Evolutionary conservation across 257 asterid species (phyloP), one percentile per base, ranked within the genome.

Genomic region (Fraxinus americana): DNA sequence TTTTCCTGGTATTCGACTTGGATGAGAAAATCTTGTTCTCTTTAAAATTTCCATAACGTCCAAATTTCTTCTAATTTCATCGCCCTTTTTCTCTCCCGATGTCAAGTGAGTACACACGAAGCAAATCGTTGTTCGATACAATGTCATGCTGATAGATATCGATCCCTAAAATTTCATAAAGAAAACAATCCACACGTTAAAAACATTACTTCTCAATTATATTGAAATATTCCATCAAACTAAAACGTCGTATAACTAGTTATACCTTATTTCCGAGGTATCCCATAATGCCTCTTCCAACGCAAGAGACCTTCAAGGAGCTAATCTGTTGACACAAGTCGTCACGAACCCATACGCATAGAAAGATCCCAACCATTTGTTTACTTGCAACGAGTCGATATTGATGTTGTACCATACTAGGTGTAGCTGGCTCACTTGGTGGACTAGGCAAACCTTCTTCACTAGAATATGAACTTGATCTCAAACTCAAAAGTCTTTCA

Each of bases 51-150:
- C 97, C 61, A 45, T 45, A 25, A 94, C 98, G 43, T 94, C 97
- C 1, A 78, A 75, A 75, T 92, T 94, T 78, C 98, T 82, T 79
- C 87, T 86, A 7, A 76, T 75, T 7, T 89, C 90, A 14, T 91
- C 95, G 0, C 95, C 88, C 10, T 87, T 92, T 84, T 84, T 92
- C 72, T 94, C 98, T 5, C 98, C 99, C 0, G 98, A 92, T 7
- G 97, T 92, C 74, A 94, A 80, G 82, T 94, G 99, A 11, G 98
- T 89, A 32, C 99, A 94, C 73, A 91, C 99, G 25, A 94, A 94
- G 86, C 99, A 94, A 73, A 89, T 88, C 2, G 89, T 77, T 10
- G 87, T 79, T 19, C 76, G 74, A 19, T 81, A 67, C 87, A 94
- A 45, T 35, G 83, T 73, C 99, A 94, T 89, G 76, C 98, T 94